Base-by-base conservation (phyloP, 768 basidiomycete species). In the Boletellus emodensis region DNA sequence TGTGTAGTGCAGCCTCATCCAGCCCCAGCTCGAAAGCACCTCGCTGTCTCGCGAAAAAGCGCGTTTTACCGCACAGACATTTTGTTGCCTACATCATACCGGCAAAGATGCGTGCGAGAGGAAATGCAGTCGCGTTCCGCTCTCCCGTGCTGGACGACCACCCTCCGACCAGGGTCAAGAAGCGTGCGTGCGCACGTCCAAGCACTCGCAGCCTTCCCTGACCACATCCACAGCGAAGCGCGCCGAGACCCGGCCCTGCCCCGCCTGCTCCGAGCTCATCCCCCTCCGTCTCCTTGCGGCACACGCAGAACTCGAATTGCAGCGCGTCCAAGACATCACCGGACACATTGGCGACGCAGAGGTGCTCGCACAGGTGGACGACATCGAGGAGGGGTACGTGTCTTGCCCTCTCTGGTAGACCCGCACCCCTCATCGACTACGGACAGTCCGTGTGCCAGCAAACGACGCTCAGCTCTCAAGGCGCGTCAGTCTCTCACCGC, bases 211-310 rank as follows among this genome's bases (percentile, higher is more conserved):
- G 39, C 10, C 20, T 26, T 14, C 30, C 4, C 41, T 52, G 10
- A 52, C 44, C 44, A 36, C 11, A n/a, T 28, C 24, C 46, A 44
- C 50, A 88, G 86, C 75, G 4, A 87, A 82, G 64, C 80, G 84
- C 39, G 87, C 84, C 15, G 87, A 90, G 62, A 91, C 86, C 3
- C 75, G 82, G 50, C 72, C 72, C 51, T 92, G 89, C 61, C 90
- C 89, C 2, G 79, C 85, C 35, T 92, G 89, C 67, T 70, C 75
- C 13, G 88, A 91, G 62, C 63, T 63, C 35, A 85, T 92, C 37
- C 88, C 89, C 13, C 61, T 89, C 20, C 82, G 88, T 12, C 74
- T 90, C n/a, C 73, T 91, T 14, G 73, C 72, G 3, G 74, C 71
- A 49, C 90, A 91, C 57, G 75, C 77, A 3, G 75, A 74, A 37